Evolutionary conservation across 1,139 yeast species (phyloP).

Genomic region (Arxiozyma slooffiae): DNA sequence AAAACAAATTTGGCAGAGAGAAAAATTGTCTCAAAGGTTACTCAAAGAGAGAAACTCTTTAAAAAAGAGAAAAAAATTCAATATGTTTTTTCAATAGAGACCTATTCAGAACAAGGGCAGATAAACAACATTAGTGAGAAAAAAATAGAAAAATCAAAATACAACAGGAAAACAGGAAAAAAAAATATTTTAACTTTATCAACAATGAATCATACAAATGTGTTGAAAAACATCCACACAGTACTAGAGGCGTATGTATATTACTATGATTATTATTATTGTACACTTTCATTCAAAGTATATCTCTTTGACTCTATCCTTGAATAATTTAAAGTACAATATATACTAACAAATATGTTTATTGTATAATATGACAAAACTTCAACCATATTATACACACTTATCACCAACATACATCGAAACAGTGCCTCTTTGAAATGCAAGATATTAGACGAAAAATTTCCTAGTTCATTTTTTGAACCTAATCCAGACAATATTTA

Average conservation of each 20-base stretch:
- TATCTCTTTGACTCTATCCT: neutral
- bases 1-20: too few relatives aligned
- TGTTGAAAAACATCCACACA: constrained; percentile 16
- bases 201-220: constrained; percentile 7
- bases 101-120: neutral
- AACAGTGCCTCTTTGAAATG: constrained; percentile 26
- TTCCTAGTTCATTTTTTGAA: constrained; percentile 44
- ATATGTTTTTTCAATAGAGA: neutral
- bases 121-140: neutral
- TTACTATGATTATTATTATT: neutral
- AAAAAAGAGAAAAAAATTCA: neutral
- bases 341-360: constrained; percentile 1
- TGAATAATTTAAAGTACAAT: neutral
- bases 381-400: neutral
- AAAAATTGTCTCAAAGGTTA: neutral
- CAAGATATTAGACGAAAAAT: constrained; percentile 33
- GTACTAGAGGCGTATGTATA: constrained; percentile 14
- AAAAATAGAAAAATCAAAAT: neutral
- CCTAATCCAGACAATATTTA: constrained; percentile 36
- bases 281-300: neutral
- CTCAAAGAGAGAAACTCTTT: neutral
- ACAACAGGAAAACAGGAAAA: neutral
- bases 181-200: too few relatives aligned
- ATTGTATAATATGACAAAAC: too few relatives aligned
- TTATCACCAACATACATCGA: neutral